Conservation (phyloP, 345 rosid genomes). For the Mangifera indica region DNA sequence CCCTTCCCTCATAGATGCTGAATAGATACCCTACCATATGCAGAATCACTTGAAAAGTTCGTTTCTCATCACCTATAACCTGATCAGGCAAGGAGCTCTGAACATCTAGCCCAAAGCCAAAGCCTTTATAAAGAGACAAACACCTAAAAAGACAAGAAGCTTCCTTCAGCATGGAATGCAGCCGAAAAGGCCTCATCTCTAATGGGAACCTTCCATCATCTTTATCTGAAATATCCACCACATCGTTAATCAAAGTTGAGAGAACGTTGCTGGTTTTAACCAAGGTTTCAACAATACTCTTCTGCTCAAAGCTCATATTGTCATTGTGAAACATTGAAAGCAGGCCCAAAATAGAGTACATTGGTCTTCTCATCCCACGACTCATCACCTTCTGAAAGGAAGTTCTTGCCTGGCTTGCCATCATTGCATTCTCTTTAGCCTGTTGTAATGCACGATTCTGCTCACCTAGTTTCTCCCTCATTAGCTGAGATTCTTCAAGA, state of each 20-base stretch:
- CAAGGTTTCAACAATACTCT: slow-evolving; percentile 63
- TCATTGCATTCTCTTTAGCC: slow-evolving; percentile 82
- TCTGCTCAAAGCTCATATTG: slow-evolving; percentile 59
- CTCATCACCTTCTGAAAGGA: slow-evolving; percentile 97
- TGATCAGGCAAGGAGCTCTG: slow-evolving; percentile 68
- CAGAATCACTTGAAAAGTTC: slow-evolving; percentile 88
- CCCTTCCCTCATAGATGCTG: slow-evolving; percentile 56
- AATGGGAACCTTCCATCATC: slow-evolving; percentile 67
- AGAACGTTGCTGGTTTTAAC: slow-evolving; percentile 72
- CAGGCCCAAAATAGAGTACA: slow-evolving; percentile 88
- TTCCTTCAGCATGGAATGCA: slow-evolving; percentile 77
- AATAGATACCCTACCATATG: slow-evolving; percentile 84
- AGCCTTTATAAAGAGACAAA: slow-evolving; percentile 68
- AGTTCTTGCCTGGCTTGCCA: slow-evolving; percentile 90
- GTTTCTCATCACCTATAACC: slow-evolving; percentile 80
- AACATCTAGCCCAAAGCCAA: slow-evolving; percentile 61
- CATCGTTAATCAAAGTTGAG: slow-evolving; percentile 74
- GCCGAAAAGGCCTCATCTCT: slow-evolving; percentile 62
- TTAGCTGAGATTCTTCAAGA: slow-evolving; percentile 86
- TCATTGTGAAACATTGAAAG: slow-evolving; percentile 75
- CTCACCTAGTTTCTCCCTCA: slow-evolving; percentile 78
- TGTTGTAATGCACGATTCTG: slow-evolving; percentile 74
- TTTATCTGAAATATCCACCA: slow-evolving; percentile 69
- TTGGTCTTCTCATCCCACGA: slow-evolving; percentile 92
- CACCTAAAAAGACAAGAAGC: slow-evolving; percentile 85